Base-by-base conservation (phyloP, 495 filamentous ascomycete genomes). In the Chaetomium fimeti region DNA sequence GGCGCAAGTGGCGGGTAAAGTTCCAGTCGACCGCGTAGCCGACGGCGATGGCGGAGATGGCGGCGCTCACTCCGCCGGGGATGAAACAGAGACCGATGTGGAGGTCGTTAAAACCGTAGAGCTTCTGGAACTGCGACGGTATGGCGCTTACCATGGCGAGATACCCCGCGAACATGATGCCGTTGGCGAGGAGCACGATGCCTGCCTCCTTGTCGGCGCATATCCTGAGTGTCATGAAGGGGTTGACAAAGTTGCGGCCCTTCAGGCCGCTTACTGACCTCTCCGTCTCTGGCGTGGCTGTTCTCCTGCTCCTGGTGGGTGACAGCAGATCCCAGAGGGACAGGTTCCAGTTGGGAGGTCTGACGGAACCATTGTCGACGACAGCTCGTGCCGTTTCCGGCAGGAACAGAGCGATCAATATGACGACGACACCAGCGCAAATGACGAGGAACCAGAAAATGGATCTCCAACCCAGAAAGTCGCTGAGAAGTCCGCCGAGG, bases 371-470 rank as follows among this genome's bases (percentile, higher is more conserved):
- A 66, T 88, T 80, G 2, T 80, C 84, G 16, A 89, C 85, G 5
- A 89, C 76, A 6, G 74, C 79, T 4, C 86, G 76, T 43, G 75
- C 77, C 0, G 85, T 88, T 66, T 86, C 84, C 0, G 83, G 83
- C 25, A 83, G 71, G 36, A 75, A 63, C 15, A 83, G 20, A 4
- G 75, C 15, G 15, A 67, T 49, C 52, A 80, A 72, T 0, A 76
- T 18, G 38, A 76, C 57, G 11, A 75, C 67, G 24, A 73, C 71
- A 38, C 73, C 69, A 1, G 63, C 56, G 20, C 48, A 55, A 15
- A 86, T 84, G 20, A 73, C 69, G 29, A 88, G 69, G 55, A 88
- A 87, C 83, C 83, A 87, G 68, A 88, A 89, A 13, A 85, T 85
- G 54, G 76, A 76, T 32, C 81, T 67, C 85, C 85, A 88, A 0